Conservation (phyloP, 768 basidiomycete species). For the Lepiota venenata region DNA sequence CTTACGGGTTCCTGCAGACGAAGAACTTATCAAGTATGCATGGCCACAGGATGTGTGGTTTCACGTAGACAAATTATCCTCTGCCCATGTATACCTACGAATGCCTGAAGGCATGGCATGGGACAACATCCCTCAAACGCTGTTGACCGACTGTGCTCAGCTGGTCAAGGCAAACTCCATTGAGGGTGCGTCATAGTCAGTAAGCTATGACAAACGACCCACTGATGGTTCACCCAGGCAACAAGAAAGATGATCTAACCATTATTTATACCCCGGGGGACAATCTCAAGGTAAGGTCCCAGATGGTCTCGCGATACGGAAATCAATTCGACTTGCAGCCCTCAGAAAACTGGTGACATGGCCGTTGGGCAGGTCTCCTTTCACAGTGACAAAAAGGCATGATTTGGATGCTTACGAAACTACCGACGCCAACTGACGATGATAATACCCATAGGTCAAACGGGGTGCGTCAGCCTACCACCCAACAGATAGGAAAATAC, state of each 20-base stretch:
- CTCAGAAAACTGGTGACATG: constrained; percentile 96
- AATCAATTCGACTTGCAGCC: neutral
- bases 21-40: constrained; percentile 91
- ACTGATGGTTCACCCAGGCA: constrained; percentile 51
- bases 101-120: constrained; percentile 79
- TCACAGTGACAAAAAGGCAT: constrained; percentile 82
- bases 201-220: neutral
- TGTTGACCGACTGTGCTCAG: constrained; percentile 87
- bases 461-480: constrained; percentile 44
- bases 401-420: constrained; percentile 12
- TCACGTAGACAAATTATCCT: constrained; percentile 97
- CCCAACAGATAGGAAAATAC: neutral
- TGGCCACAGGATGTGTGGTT: constrained; percentile 92
- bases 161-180: constrained; percentile 98
- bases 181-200: constrained; percentile 54
- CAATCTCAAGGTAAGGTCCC: constrained; percentile 75
- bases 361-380: constrained; percentile 96
- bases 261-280: constrained; percentile 92
- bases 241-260: constrained; percentile 92
- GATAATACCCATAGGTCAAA: constrained; percentile 56
- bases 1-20: constrained; percentile 54
- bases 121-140: constrained; percentile 79
- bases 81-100: constrained; percentile 95
- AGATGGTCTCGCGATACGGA: neutral
- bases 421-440: neutral